Percentiles rank a stretch among this genome's conserved stretches.
Conservation (phyloP, 73 alveolate species). For the Blepharisma stoltei region DNA sequence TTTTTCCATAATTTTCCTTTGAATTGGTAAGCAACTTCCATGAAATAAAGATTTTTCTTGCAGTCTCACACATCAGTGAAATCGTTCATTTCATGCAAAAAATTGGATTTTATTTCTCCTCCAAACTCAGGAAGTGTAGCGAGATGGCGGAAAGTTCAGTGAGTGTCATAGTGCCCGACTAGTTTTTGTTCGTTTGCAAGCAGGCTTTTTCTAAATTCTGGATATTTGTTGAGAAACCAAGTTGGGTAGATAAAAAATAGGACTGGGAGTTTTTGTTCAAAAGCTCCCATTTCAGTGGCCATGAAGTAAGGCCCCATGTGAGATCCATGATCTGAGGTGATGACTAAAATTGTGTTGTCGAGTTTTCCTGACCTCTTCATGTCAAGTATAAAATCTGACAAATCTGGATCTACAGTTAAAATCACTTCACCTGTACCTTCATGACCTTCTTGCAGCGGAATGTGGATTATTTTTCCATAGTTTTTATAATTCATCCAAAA, state of each 20-base stretch:
- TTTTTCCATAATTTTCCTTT: constrained; percentile 6
- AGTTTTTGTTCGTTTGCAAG: background rate
- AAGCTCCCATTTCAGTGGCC: constrained; percentile 18
- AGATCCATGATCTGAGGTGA: constrained; percentile 41
- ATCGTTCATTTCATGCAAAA: background rate
- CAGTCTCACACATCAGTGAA: constrained; percentile 30
- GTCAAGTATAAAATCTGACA: constrained; percentile 3
- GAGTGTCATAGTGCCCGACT: constrained; percentile 17
- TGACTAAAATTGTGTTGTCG: constrained; percentile 26
- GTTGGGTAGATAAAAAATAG: constrained; percentile 24
- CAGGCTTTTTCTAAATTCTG: constrained; percentile 26
- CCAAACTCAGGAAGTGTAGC: constrained; percentile 25
- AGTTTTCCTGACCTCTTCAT: constrained; percentile 29
- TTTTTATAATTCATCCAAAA: constrained; percentile 34
- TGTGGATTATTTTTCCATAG: constrained; percentile 29
- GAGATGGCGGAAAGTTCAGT: constrained; percentile 30
- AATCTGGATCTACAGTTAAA: constrained; percentile 11
- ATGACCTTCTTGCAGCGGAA: constrained; percentile 36
- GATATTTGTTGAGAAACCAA: constrained; percentile 21
- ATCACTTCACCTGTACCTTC: constrained; percentile 45
- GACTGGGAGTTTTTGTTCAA: constrained; percentile 30
- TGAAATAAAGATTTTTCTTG: background rate
- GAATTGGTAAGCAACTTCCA: constrained; percentile 15
- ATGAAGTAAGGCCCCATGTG: constrained; percentile 36
- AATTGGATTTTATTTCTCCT: constrained; percentile 18